These are phyloP conservation scores for Penicillium arizonense DNA, from an alignment of 495 filamentous ascomycete species.

Conservation along the genomic window DNA sequence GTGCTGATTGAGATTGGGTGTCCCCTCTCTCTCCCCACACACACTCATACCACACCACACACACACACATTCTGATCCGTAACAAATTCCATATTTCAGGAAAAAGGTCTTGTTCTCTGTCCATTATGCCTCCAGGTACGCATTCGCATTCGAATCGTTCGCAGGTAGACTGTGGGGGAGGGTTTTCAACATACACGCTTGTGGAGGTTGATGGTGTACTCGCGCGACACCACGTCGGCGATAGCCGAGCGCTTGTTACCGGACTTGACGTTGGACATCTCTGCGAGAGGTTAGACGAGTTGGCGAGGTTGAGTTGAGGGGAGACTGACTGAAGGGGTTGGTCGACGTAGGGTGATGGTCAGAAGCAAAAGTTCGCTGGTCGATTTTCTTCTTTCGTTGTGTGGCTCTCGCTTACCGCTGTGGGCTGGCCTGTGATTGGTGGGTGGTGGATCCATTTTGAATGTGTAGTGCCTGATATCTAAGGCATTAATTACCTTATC, in stretches of 20 bases:
- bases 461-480: not conserved
- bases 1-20: not conserved
- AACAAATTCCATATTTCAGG: conserved; percentile 23
- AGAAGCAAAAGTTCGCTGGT: conserved; percentile 26
- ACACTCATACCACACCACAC: conserved; percentile 11
- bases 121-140: conserved; percentile 27
- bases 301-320: not conserved
- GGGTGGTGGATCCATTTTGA: not conserved
- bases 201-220: conserved; percentile 99
- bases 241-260: conserved; percentile 92
- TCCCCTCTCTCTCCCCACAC: conserved; percentile 9
- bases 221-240: conserved; percentile 95
- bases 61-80: conserved; percentile 18
- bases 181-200: conserved; percentile 82
- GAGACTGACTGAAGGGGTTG: conserved; percentile 41
- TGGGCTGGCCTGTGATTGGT: conserved; percentile 23
- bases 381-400: conserved; percentile 35
- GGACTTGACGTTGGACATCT: conserved; percentile 68
- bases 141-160: conserved; percentile 21
- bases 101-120: conserved; percentile 29
- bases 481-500: not conserved
- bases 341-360: conserved; percentile 45
- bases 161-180: conserved; percentile 15
- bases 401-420: conserved; percentile 44
- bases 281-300: conserved; percentile 33